Conservation (phyloP, 2,329 filamentous ascomycete species). For the Trichoderma afroharzianum region DNA sequence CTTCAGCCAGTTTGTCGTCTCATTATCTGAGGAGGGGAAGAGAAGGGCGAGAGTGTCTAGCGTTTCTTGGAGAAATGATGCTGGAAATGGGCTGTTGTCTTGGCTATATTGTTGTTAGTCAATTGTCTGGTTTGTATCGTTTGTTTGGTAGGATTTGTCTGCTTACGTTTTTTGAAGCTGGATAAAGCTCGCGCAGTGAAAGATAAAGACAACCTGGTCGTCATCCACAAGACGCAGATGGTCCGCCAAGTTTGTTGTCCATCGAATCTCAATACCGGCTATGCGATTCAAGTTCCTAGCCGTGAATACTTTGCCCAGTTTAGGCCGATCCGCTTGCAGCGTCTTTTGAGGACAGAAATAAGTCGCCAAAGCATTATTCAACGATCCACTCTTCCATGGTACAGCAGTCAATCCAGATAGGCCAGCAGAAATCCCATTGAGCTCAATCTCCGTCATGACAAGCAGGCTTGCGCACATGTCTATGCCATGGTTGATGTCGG, state of each 20-base stretch:
- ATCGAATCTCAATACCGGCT: conserved; percentile 34
- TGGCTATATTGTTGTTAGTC: not conserved
- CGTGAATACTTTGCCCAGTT: conserved; percentile 11
- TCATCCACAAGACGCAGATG: conserved; percentile 38
- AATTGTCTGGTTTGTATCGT: rapidly evolving
- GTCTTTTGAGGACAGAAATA: not conserved
- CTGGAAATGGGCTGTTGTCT: conserved; percentile 26
- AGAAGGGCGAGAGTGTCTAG: conserved; percentile 36
- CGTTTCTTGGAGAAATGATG: conserved; percentile 34
- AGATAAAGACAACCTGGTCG: conserved; percentile 37
- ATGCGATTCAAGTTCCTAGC: conserved; percentile 24
- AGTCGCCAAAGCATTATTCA: not conserved
- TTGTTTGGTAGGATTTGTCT: not conserved
- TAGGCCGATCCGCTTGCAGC: not conserved
- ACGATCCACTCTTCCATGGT: not conserved
- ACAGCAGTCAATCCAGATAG: not conserved
- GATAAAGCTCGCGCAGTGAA: conserved; percentile 40
- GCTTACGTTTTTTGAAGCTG: conserved; percentile 24
- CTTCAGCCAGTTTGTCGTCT: conserved; percentile 25
- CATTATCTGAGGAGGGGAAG: conserved; percentile 30
- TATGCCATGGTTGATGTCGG: not conserved
- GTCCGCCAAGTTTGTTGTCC: conserved; percentile 40
- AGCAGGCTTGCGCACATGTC: conserved; percentile 11
- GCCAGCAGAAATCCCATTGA: not conserved
- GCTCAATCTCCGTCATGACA: not conserved